Base-by-base conservation (phyloP, 306 rosid species). In the Herpetospermum pedunculosum region DNA sequence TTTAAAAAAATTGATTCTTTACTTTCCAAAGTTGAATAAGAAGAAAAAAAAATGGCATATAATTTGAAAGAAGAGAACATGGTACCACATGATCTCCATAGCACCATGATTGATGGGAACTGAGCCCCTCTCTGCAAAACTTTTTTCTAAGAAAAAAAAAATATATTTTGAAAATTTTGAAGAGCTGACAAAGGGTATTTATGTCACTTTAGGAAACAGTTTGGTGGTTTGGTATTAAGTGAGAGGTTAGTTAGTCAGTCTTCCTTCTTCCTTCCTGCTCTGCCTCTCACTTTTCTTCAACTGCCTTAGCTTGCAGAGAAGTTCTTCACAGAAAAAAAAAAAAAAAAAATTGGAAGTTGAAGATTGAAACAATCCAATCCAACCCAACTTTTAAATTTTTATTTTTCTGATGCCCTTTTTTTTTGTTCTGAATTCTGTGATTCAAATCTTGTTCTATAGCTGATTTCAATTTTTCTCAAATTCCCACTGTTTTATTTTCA, bases 221-320 rank as follows among this genome's bases (percentile, higher is more conserved):
- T 70, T 28, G 76, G 76, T 72, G 13, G 63, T 48, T 72, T 52
- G 63, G 76, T 70, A 72, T 72, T 49, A 72, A 72, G 76, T n/a
- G 28, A 50, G 76, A 52, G 76, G 63, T 57, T 35, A 72, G 76
- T 72, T 72, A 52, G 35, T 34, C 23, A 34, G 76, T 50, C 63
- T 50, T 70, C 73, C 54, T n/a, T n/a, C 73, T 38, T 16, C 58
- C 19, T 63, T 18, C 11, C 5, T 18, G n/a, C 28, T 35, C 28
- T 29, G 15, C 6, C 34, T 34, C 11, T 19, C 63, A 21, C n/a
- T 50, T 70, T 64, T 50, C 63, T 21, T 50, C 60, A 50, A 68
- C 72, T 65, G 2, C 50, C 49, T 52, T 38, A 19, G 41, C 75
- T 49, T 46, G 2, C 46, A 71, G 30, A 21, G 62, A 71, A 47